Evolutionary conservation across 2,329 filamentous ascomycete species (phyloP).

Genomic region (Aspergillus udagawae): DNA sequence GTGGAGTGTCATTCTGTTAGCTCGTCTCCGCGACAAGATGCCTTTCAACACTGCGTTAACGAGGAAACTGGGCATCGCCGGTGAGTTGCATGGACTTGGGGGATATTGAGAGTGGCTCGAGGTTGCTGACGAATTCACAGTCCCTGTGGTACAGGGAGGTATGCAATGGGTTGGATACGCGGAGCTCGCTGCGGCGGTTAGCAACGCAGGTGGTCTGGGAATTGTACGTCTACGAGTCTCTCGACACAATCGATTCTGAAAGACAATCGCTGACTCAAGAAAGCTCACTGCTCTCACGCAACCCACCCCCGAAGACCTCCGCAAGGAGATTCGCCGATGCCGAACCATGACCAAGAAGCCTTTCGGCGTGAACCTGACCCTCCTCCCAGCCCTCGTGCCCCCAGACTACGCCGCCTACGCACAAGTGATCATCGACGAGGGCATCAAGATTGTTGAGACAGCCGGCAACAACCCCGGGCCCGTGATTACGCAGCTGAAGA

Average conservation of each 20-base stretch:
- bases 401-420: constrained; percentile 92
- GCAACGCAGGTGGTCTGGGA: constrained; percentile 51
- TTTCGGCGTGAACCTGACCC: constrained; percentile 93
- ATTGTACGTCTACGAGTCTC: constrained; percentile 37
- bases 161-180: constrained; percentile 57
- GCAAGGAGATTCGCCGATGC: constrained; percentile 87
- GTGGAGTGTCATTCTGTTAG: not conserved
- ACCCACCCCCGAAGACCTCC: constrained; percentile 84
- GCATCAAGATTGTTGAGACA: constrained; percentile 85
- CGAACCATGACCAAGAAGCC: constrained; percentile 60
- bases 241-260: not conserved
- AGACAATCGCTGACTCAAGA: not conserved
- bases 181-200: constrained; percentile 51
- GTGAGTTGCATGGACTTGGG: constrained; percentile 22
- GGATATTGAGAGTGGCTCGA: not conserved
- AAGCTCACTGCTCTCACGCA: constrained; percentile 68
- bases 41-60: constrained; percentile 63
- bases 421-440: constrained; percentile 88
- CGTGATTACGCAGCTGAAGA: constrained; percentile 84
- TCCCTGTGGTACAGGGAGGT: constrained; percentile 48
- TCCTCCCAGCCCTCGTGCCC: constrained; percentile 82
- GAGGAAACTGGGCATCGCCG: constrained; percentile 52
- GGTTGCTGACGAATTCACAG: constrained; percentile 23
- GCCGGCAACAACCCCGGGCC: constrained; percentile 87
- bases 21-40: constrained; percentile 41